Base-by-base conservation (phyloP, 1,139 yeast genomes). In the Candida sojae region DNA sequence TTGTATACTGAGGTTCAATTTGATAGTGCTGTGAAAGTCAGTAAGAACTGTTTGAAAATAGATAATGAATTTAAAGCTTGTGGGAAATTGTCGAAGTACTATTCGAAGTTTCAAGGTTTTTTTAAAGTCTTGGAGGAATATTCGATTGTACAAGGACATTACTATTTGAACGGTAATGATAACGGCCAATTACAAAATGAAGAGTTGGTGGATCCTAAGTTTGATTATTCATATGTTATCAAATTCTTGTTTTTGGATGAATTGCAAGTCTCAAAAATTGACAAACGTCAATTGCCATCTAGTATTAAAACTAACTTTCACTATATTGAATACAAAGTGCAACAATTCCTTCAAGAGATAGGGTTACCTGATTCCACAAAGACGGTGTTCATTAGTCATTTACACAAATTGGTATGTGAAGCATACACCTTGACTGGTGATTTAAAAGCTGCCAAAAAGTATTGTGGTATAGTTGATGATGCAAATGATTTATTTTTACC, bases 51-150 rank as follows among this genome's bases (percentile, higher is more conserved):
- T 61, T 69, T 88, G 46, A 80, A 86, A 54, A 79, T 78, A 43
- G 88, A 89, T 62, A 86, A 88, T 57, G 96, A 87, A 48, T 76
- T 73, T 54, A 68, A 70, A 40, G 62, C 60, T 5, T 87, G 95
- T 63, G 81, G 83, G 30, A 64, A 60, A 26, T 58, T 71, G 31
- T 75, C 86, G 7, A 80, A 82, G 55, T 68, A 77, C 42, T 68
- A 62, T 47, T 62, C 71, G 31, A 66, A 66, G 48, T 67, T 67
- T 52, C 67, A 63, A 39, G 59, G 58, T 11, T 58, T 77, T 34
- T 59, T 75, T 10, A 60, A 59, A 35, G 57, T 73, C 2, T 66
- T 82, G 48, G 82, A 78, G 54, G 67, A 69, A 33, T 77, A 80
- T 53, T 71, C 80, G 30, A 66, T 71, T 37, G 61, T 64, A 50